These are phyloP conservation scores for Lodderomyces elongisporus DNA, from an alignment of 1,139 yeast species.

Conservation along the genomic window DNA sequence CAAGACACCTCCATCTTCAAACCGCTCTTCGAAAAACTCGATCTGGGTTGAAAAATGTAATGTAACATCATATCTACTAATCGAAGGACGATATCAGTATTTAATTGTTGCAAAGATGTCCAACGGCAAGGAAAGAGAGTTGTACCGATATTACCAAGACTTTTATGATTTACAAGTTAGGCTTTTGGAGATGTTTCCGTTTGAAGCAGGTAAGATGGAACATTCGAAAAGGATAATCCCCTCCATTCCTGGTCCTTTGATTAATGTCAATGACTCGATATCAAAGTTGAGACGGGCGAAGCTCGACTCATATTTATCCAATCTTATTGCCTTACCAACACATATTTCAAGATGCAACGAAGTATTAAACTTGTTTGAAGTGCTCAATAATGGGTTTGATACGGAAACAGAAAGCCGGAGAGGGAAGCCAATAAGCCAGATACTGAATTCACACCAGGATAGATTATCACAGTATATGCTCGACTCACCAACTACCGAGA, in stretches of 20 bases:
- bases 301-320: constrained; percentile 76
- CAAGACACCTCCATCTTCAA: constrained; percentile 13
- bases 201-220: constrained; percentile 87
- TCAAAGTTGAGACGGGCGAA: constrained; percentile 82
- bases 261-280: constrained; percentile 84
- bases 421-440: constrained; percentile 36
- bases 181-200: constrained; percentile 79
- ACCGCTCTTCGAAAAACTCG: constrained; percentile 32
- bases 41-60: constrained; percentile 52
- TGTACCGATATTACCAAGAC: constrained; percentile 92
- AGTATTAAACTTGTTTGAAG: constrained; percentile 67
- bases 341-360: constrained; percentile 69
- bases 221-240: constrained; percentile 74
- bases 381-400: constrained; percentile 61
- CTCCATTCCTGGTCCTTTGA: constrained; percentile 93
- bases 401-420: constrained; percentile 16
- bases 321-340: constrained; percentile 67
- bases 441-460: constrained; percentile 40
- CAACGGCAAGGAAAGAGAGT: constrained; percentile 62
- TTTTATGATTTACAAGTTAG: constrained; percentile 91
- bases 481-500: constrained; percentile 11
- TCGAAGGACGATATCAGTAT: constrained; percentile 89
- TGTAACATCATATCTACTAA: constrained; percentile 77
- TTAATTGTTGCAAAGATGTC: constrained; percentile 65
- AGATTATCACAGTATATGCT: constrained; percentile 39